These are phyloP conservation scores for Miamiensis avidus DNA, from an alignment of 169 alveolate species.

Conservation along the genomic window DNA sequence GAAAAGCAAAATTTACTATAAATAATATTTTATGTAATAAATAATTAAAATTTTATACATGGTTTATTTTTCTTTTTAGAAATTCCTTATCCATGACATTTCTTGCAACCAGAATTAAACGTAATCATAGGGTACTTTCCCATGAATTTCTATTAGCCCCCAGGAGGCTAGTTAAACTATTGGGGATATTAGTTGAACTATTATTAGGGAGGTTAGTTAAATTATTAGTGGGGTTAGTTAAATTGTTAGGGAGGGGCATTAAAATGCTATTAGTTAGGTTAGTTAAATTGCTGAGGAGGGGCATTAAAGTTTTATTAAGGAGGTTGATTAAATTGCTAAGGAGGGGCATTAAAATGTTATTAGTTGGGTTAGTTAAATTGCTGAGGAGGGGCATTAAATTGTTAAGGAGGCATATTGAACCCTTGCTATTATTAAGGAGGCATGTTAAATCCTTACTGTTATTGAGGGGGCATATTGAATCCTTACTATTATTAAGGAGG, in stretches of 20 bases:
- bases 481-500: not conserved
- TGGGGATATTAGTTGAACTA: no score
- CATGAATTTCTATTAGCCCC: not conserved
- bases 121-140: not conserved
- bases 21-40: no score
- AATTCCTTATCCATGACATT: not conserved
- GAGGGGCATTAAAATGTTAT: no score
- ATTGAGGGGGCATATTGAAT: not conserved
- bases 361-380: no score
- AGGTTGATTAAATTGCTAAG: no score
- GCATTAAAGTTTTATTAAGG: no score
- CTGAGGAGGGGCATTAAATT: no score
- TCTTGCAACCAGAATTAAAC: not conserved
- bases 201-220: not conserved
- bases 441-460: not conserved
- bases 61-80: not conserved
- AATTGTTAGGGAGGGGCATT: no score
- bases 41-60: not conserved
- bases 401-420: not conserved
- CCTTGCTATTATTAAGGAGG: not conserved
- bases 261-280: no score
- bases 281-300: no score
- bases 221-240: no score
- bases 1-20: no score
- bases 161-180: not conserved